Percentiles rank a stretch among this genome's conserved stretches.
phyloP scores from a whole-genome alignment of 2,329 filamentous ascomycete genomes.

The Sporothrix sp. region DNA sequence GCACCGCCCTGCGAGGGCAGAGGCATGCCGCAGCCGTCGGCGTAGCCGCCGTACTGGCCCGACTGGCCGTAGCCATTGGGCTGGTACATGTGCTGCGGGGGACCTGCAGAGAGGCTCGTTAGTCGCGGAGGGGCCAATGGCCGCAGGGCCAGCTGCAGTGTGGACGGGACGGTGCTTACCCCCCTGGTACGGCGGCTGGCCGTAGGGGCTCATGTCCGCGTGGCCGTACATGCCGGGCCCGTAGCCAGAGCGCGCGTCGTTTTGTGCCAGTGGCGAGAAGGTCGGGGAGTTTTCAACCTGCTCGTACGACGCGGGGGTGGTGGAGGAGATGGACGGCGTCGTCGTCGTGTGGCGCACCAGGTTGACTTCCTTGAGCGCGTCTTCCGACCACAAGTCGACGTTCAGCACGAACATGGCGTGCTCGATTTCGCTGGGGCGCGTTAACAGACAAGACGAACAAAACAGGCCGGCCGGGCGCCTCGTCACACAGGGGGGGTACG shows the following conservation, averaged over 20 bases:
- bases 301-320: constrained; percentile 68
- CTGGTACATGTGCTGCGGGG: constrained; percentile 14
- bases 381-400: constrained; percentile 59
- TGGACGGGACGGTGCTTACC: too few relatives aligned
- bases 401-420: constrained; percentile 48
- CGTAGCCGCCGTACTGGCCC: constrained; percentile 25
- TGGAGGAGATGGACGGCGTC: constrained; percentile 69
- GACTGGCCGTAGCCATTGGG: constrained; percentile 27
- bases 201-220: constrained; percentile 21
- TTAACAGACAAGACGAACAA: constrained; percentile 3
- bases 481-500: too few relatives aligned
- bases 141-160: too few relatives aligned
- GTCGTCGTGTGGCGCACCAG: constrained; percentile 55
- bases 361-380: constrained; percentile 55
- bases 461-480: too few relatives aligned
- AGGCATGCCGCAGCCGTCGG: constrained; percentile 16
- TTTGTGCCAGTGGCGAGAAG: constrained; percentile 29
- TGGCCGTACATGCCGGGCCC: constrained; percentile 21
- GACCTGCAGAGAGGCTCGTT: constrained; percentile 19
- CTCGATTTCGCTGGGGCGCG: constrained; percentile 46
- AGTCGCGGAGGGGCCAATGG: too few relatives aligned
- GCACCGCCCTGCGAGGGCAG: constrained; percentile 14
- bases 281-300: constrained; percentile 33
- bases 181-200: too few relatives aligned
- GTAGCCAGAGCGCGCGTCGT: constrained; percentile 28